Base-by-base conservation (phyloP, 495 filamentous ascomycete species). In the Platismatia glauca region DNA sequence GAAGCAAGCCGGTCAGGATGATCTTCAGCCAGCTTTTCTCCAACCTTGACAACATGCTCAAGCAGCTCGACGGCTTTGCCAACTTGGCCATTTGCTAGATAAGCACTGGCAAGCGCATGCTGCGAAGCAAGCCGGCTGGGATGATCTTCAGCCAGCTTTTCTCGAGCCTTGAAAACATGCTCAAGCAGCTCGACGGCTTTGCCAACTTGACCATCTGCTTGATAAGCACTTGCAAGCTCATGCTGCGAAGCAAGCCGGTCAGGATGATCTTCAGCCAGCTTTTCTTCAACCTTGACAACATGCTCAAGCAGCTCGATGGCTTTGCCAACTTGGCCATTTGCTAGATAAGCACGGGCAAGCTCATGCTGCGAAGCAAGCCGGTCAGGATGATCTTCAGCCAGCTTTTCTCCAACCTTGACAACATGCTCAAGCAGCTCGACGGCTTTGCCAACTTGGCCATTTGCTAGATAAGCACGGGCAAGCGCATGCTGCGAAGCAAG, bases 221-320 rank as follows among this genome's bases (percentile, higher is more conserved):
- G 0, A 50, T 50, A 50, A 27, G 24, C 7, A 1, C 0, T 18
- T 3, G 46, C 46, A 12, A 50, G 46, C 15, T 0, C 24, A 29
- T 50, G 46, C 7, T 50, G 22, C 0, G 24, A 50, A 50, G 24
- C 9, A 29, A 50, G 46, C 15, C 46, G 46, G 16, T 11, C 1
- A 27, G 24, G 46, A 50, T 50, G 8, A 27, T 50, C 46, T 50
- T 27, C 22, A 11, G 22, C 2, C 11, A 50, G 46, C 24, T 59
- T 67, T 61, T 50, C 55, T 57, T 39, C 27, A 44, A 74, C 66
- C 15, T 59, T 55, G 20, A 77, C 67, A n/a, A 75, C 60, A 59
- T 74, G 65, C 59, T 76, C 65, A 11, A 73, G 52, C 48, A 78
- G 55, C 57, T 67, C 5, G 11, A 77, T 55, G 39, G 73, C 73